Evolutionary conservation across 2,329 filamentous ascomycete species (phyloP), one percentile per base, ranked within the genome.

Genomic region (Colletotrichum karsti): DNA sequence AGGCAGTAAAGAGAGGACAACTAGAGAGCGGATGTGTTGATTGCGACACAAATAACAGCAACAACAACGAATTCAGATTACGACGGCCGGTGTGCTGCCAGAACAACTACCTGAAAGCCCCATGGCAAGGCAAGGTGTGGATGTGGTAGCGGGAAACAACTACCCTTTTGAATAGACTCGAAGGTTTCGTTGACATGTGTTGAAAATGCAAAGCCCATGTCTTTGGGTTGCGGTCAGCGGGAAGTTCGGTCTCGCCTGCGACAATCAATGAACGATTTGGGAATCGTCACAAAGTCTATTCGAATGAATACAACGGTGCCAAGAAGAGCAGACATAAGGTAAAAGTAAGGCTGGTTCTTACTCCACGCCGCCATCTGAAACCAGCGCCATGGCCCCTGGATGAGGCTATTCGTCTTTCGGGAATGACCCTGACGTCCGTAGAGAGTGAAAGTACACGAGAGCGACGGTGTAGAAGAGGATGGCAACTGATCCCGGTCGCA

Each of bases 271-370:
- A 33, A 56, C 58, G 33, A 44, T 62, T 56, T 35, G 42, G 63
- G 57, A 51, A 55, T 33, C 18, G 44, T 42, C 20, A 35, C 22
- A 63, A 62, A 67, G 63, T 67, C 42, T 67, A 67, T 63, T 67
- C 20, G 10, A 41, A 48, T 44, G 22, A 35, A 10, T 9, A 46
- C 7, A 30, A 48, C 46, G 18, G 24, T 46, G 63, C 39, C 28
- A 41, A 48, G 56, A 30, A 30, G n/a, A 30, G 63, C 46, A 39
- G 13, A 35, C 37, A 33, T 18, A 10, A 46, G 46, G 28, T 26
- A 35, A 37, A 37, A 33, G 28, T 58, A 54, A n/a, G 56, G 56
- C 37, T 65, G 28, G 37, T 54, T 65, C 42, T 39, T 44, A 12
- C 50, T 60, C 46, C 26, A 22, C 46, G 46, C 46, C 46, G 63